Evolutionary conservation across 2,329 filamentous ascomycete species (phyloP).

Genomic region (Aspergillus puulaauensis): DNA sequence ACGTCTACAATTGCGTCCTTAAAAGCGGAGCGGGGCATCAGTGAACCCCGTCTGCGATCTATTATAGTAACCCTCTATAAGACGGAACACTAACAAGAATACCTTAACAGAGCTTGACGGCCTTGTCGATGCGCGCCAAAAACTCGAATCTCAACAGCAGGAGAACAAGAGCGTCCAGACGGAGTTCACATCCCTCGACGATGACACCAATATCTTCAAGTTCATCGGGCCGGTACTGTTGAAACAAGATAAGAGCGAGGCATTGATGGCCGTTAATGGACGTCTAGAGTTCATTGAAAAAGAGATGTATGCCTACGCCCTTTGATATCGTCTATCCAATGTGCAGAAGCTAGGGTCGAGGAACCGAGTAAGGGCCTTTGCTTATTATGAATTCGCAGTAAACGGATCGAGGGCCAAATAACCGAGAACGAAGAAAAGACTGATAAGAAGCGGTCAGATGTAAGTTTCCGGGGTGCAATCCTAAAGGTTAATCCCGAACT

Average conservation of each 20-base stretch:
- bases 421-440: conserved; percentile 63
- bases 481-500: conserved; percentile 5
- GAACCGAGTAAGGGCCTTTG: not conserved
- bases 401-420: conserved; percentile 67
- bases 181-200: conserved; percentile 79
- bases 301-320: conserved; percentile 69
- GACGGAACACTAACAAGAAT: not conserved
- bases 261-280: conserved; percentile 85
- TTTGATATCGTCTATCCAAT: not conserved
- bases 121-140: conserved; percentile 76
- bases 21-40: not conserved
- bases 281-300: conserved; percentile 89
- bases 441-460: conserved; percentile 65
- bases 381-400: conserved; percentile 43
- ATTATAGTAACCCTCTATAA: not conserved
- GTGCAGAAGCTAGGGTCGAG: not conserved
- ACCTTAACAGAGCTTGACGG: conserved; percentile 69
- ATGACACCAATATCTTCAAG: conserved; percentile 92
- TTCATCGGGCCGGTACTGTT: conserved; percentile 87
- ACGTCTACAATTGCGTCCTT: conserved; percentile 19
- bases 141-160: conserved; percentile 86
- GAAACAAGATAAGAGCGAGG: conserved; percentile 91
- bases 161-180: conserved; percentile 88
- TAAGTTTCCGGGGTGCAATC: conserved; percentile 32
- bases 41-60: not conserved